A percentile compares a stretch with the other conserved stretches of the same genome.
phyloP scores from a whole-genome alignment of 768 basidiomycete genomes.

The Amanita molliuscula region DNA sequence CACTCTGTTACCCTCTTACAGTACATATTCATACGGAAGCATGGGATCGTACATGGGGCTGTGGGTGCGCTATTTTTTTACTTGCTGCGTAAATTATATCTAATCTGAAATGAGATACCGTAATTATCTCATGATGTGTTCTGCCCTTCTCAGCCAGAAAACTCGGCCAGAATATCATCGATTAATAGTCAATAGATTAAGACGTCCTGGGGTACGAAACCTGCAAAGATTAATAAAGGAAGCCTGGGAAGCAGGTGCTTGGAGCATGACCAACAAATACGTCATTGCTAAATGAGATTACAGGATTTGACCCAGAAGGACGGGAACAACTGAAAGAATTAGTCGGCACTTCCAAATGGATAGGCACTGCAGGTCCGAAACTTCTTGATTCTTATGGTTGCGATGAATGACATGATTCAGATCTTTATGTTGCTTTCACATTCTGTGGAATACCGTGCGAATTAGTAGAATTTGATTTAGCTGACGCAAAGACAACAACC shows the following conservation, averaged over 20 bases:
- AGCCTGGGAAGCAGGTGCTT: slow-evolving; percentile 63
- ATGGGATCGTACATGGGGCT: slow-evolving; percentile 68
- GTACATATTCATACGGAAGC: slow-evolving; percentile 48
- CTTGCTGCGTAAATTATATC: neutral
- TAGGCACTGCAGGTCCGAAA: slow-evolving; percentile 64
- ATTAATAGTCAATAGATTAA: slow-evolving; percentile 34
- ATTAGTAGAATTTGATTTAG: slow-evolving; percentile 57
- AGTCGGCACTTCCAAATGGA: slow-evolving; percentile 57
- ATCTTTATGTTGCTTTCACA: slow-evolving; percentile 71
- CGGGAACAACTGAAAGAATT: slow-evolving; percentile 45
- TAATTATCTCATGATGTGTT: slow-evolving; percentile 74
- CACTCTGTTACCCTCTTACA: slow-evolving; percentile 50
- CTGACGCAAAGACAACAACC: slow-evolving; percentile 9
- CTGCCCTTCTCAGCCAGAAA: slow-evolving; percentile 58
- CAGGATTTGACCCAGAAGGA: slow-evolving; percentile 70
- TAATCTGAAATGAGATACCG: slow-evolving; percentile 45
- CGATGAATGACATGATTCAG: slow-evolving; percentile 23
- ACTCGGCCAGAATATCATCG: slow-evolving; percentile 52
- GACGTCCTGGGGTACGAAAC: slow-evolving; percentile 59
- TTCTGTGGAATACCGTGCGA: slow-evolving; percentile 75
- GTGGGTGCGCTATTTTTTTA: slow-evolving; percentile 36
- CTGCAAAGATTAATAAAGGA: slow-evolving; percentile 73
- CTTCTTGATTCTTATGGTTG: neutral
- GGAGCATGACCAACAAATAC: slow-evolving; percentile 8
- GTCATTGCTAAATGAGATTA: neutral